phyloP scores from a whole-genome alignment of 805 yeast genomes.

The Nakazawaea wyomingensis region DNA sequence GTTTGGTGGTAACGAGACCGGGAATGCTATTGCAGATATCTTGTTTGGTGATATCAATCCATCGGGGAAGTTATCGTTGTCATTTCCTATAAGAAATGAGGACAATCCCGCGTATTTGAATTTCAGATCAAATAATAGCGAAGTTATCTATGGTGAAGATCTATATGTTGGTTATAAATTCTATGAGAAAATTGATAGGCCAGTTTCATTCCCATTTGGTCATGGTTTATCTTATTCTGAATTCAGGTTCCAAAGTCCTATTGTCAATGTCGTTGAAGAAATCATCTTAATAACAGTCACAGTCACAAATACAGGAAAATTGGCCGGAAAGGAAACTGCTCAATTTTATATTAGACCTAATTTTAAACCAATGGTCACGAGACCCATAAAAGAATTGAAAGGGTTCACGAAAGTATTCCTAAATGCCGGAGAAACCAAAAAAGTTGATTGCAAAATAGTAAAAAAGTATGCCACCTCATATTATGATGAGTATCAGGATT shows the following conservation, averaged over 20 bases:
- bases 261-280: constrained; percentile 25
- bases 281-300: constrained; percentile 27
- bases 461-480: constrained; percentile 44
- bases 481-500: constrained; percentile 39
- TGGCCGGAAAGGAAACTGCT: constrained; percentile 43
- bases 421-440: constrained; percentile 35
- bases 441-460: constrained; percentile 30
- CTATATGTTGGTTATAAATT: constrained; percentile 53
- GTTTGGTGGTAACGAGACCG: constrained; percentile 50
- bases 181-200: constrained; percentile 42
- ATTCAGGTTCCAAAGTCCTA: constrained; percentile 34
- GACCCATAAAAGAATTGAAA: constrained; percentile 52
- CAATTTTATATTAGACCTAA: constrained; percentile 41
- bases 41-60: constrained; percentile 52
- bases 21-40: constrained; percentile 49
- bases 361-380: constrained; percentile 28
- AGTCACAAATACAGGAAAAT: constrained; percentile 40
- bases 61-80: constrained; percentile 45
- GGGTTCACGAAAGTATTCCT: constrained; percentile 43
- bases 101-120: constrained; percentile 49
- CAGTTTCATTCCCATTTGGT: constrained; percentile 51
- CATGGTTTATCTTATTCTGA: constrained; percentile 50
- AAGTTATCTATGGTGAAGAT: constrained; percentile 53
- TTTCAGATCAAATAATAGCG: constrained; percentile 42
- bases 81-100: constrained; percentile 41